Conservation (phyloP, 257 asterid genomes). For the Fraxinus anomala region DNA sequence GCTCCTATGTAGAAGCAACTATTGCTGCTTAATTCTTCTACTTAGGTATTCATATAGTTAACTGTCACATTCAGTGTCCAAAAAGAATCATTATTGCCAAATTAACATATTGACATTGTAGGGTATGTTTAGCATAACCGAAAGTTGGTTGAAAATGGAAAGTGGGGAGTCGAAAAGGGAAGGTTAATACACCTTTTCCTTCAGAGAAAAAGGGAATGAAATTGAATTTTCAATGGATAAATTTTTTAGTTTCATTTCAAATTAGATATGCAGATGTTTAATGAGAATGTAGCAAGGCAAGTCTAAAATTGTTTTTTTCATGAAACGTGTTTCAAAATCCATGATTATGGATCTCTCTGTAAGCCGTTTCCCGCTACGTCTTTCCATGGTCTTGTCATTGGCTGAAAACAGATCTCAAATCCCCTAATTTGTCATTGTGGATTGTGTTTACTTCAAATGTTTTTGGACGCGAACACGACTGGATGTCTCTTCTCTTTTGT, state of each 20-base stretch:
- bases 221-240: not conserved
- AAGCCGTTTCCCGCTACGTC: not conserved
- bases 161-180: not conserved
- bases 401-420: not conserved
- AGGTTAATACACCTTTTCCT: not conserved
- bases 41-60: not conserved
- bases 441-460: not conserved
- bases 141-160: not conserved
- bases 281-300: not conserved
- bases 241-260: not conserved
- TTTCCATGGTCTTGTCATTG: not conserved
- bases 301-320: not conserved
- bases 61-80: not conserved
- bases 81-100: not conserved
- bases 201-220: not conserved
- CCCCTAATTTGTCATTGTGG: too few relatives aligned
- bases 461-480: too few relatives aligned
- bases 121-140: not conserved
- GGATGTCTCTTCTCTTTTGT: too few relatives aligned
- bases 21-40: too few relatives aligned
- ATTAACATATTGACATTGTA: not conserved
- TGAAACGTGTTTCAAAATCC: not conserved
- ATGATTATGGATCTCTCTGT: too few relatives aligned
- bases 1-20: not conserved
- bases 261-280: too few relatives aligned